Evolutionary conservation across 306 rosid species (phyloP).

Genomic region (Quercus glauca): DNA sequence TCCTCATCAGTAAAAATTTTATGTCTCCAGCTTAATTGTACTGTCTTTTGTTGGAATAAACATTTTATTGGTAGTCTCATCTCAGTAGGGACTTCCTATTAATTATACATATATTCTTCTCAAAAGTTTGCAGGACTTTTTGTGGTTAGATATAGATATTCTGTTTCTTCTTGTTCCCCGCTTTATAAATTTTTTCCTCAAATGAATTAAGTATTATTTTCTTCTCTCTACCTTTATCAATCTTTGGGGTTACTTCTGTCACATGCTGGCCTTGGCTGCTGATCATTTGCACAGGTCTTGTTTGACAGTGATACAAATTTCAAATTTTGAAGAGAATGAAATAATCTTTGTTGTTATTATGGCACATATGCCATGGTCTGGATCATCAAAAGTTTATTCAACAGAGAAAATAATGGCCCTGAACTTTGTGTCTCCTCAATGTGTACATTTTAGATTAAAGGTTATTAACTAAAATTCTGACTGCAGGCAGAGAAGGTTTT

Average conservation of each 20-base stretch:
- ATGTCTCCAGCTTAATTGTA: background rate
- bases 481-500: conserved; percentile 96
- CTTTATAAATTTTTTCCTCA: background rate
- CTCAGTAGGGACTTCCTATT: background rate
- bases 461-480: background rate
- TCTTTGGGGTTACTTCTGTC: background rate
- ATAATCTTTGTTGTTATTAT: background rate
- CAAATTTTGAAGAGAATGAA: background rate
- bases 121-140: background rate
- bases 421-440: background rate
- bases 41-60: background rate
- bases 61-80: background rate
- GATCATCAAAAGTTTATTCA: background rate
- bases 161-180: background rate
- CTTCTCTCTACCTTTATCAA: background rate
- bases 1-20: background rate
- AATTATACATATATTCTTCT: background rate
- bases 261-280: background rate
- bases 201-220: background rate
- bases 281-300: background rate
- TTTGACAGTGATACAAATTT: background rate
- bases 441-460: background rate
- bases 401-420: background rate
- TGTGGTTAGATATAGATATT: background rate
- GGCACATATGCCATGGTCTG: background rate